Base-by-base conservation (phyloP, 352 stramenopile species). In the Pythium coloratum region DNA sequence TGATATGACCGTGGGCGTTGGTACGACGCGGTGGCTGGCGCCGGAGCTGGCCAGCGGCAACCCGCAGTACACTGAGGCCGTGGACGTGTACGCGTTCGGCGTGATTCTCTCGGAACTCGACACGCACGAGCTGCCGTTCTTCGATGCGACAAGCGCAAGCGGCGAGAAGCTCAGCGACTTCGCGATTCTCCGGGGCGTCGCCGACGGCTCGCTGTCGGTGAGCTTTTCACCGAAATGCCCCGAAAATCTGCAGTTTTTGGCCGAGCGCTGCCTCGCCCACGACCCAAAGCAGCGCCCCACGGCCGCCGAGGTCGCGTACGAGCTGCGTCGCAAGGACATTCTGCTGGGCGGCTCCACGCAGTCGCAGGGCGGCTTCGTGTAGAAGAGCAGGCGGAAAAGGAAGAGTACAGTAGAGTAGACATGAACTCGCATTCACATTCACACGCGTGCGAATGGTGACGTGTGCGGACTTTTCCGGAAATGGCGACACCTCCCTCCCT, bases 41-140 rank as follows among this genome's bases (percentile, higher is more conserved):
- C 83, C 83, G 0, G 83, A 91, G 58, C 76, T 91, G 30, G 76
- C 78, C 50, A 73, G 81, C n/a, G 83, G 83, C 12, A 76, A 89
- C 47, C 69, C 74, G n/a, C 62, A 70, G 13, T 91, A 91, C 71
- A 83, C 77, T 0, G 81, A 89, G 69, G 80, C 81, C 32, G 78
- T 88, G 13, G 83, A 91, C 68, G 62, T 91, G 6, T 91, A 89
- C 68, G 77, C 76, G 44, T 90, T 91, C 51, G 81, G 82, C 16
- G 80, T 89, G 14, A 89, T 91, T 34, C 59, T 91, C n/a, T 74
- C 77, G 1, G 82, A 91, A 68, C 56, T 91, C 24, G 82, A 91
- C 51, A 89, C 81, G n/a, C 76, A 91, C 66, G 70, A 82, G 51
- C 69, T 92, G 64, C 84, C 84, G 6, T 92, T 88, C 58, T 68